Base-by-base conservation (phyloP, 1,139 yeast species). In the Lizanozyma gosingica region DNA sequence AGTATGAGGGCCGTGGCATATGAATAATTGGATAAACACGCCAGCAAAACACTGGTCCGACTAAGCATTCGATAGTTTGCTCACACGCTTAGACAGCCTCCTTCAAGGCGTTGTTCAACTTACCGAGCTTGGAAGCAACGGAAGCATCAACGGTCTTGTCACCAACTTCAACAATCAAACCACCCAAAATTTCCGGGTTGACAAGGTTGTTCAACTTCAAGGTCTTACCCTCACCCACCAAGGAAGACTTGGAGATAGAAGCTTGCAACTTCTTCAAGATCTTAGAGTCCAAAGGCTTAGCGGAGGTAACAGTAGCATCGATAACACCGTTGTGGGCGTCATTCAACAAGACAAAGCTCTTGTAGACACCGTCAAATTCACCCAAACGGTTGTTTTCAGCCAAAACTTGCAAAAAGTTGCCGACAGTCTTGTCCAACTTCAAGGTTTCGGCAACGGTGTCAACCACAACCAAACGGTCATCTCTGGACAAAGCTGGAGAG, bases 81-180 rank as follows among this genome's bases (percentile, higher is more conserved):
- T n/a, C n/a, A n/a, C n/a, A n/a, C 29, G 22, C 46, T 66, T 80
- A 86, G 65, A 87, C 76, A 52, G 94, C 73, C 70, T 88, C 96
- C 56, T 77, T 73, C 63, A 92, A 80, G 56, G 85, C 79, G 67
- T 84, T 80, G 83, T 94, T 92, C 70, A 90, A 82, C 71, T 78
- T 86, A 62, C 84, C 74, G 60, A 92, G 80, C 76, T 83, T 88
- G 59, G 86, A 67, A 46, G 92, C 74, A 54, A 92, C 80, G 45
- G 95, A 83, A 64, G 92, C 78, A 67, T 92, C 99, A 55, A 88
- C 95, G 48, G 97, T 90, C 67, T 83, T 86, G 73, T 92, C 98
- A 60, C 94, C 97, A 56, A 92, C 90, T 67, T 90, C 96, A 46
- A 92, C 96, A 54, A 94, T 71, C 63, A 92, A 78, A 57, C 98